phyloP scores from a whole-genome alignment of 257 asterid genomes.

The Gardenia jasminoides region DNA sequence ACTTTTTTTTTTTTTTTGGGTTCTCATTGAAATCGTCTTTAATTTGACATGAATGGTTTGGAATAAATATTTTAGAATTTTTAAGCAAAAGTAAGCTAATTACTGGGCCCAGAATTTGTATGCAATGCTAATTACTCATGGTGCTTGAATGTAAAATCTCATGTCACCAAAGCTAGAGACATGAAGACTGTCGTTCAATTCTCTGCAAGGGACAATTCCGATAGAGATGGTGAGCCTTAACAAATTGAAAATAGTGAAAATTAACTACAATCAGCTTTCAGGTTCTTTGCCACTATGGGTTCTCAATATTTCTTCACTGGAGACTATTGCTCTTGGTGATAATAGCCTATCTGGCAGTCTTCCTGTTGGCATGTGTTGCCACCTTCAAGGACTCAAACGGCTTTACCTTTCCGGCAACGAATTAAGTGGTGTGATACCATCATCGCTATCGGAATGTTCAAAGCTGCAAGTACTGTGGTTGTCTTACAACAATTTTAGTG shows the following conservation, averaged over 20 bases:
- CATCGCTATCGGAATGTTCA: not conserved
- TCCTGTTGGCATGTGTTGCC: not conserved
- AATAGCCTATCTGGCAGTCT: constrained; percentile 4
- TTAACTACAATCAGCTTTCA: constrained; percentile 3
- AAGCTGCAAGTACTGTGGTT: not conserved
- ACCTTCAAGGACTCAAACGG: not conserved
- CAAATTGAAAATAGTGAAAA: not conserved
- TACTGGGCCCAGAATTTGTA: too few relatives aligned
- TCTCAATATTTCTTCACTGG: constrained; percentile 7
- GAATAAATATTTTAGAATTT: too few relatives aligned
- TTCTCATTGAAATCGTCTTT: too few relatives aligned
- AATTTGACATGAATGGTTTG: too few relatives aligned
- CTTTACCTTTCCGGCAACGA: not conserved
- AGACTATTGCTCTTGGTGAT: not conserved
- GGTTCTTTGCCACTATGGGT: not conserved
- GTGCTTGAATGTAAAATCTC: too few relatives aligned
- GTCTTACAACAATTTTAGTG: not conserved
- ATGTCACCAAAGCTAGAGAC: constrained; percentile 13
- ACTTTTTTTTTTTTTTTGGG: too few relatives aligned
- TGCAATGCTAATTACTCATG: too few relatives aligned
- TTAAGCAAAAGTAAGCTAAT: too few relatives aligned
- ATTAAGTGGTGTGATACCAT: not conserved
- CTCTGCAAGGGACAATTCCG: constrained; percentile 12
- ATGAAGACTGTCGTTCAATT: not conserved
- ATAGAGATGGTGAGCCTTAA: constrained; percentile 3